These are phyloP conservation scores for Aspergillus viridinutans DNA, from an alignment of 2,329 filamentous ascomycete species.

Conservation along the genomic window DNA sequence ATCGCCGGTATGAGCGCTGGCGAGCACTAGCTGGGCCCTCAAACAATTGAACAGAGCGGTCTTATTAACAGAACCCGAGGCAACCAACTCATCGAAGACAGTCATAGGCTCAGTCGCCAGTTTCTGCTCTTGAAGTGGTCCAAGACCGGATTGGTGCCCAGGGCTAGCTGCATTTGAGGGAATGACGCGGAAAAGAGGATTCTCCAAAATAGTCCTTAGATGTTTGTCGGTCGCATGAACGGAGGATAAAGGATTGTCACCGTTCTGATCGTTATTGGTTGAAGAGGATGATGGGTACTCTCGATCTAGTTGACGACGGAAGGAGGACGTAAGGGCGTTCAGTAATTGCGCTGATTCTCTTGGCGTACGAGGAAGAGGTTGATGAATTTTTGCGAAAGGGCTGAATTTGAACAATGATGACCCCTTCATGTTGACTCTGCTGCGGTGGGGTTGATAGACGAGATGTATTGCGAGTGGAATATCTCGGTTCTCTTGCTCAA, in stretches of 20 bases:
- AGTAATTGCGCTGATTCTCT: conserved; percentile 59
- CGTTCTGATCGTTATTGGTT: conserved; percentile 14
- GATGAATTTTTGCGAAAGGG: conserved; percentile 52
- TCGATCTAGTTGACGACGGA: conserved; percentile 59
- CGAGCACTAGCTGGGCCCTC: conserved; percentile 29
- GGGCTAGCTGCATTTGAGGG: conserved; percentile 21
- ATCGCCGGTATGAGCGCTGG: conserved; percentile 17
- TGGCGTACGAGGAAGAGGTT: conserved; percentile 49
- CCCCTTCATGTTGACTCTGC: conserved; percentile 46
- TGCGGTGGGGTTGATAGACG: background rate
- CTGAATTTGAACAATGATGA: conserved; percentile 46
- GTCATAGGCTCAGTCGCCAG: conserved; percentile 30
- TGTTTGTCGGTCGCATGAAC: conserved; percentile 35
- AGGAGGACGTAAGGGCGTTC: conserved; percentile 58
- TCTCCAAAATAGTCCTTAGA: conserved; percentile 36
- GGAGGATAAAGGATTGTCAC: conserved; percentile 23
- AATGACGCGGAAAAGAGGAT: conserved; percentile 39
- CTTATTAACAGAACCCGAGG: conserved; percentile 32
- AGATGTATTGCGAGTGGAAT: background rate
- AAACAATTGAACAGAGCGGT: conserved; percentile 26
- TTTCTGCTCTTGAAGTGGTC: conserved; percentile 14
- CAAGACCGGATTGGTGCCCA: conserved; percentile 10
- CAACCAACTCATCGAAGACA: conserved; percentile 36
- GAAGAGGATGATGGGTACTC: conserved; percentile 46
- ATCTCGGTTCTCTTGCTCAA: background rate